Percentiles rank a stretch among this genome's conserved stretches.
Conservation (phyloP, 2,329 filamentous ascomycete species). For the Beauveria bassiana region DNA sequence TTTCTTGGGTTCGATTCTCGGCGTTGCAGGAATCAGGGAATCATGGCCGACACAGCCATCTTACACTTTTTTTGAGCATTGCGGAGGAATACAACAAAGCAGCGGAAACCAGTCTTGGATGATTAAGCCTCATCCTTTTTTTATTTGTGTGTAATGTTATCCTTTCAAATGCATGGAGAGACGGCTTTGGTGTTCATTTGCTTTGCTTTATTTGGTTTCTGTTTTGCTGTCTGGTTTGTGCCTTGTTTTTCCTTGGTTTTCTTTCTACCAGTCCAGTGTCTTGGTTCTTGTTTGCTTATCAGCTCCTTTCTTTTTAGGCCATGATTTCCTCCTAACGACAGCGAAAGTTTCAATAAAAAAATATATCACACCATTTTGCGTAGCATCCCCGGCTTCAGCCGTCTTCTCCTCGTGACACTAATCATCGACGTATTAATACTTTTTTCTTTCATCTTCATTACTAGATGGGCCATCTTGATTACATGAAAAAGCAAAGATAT, state of each 20-base stretch:
- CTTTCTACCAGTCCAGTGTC: not conserved
- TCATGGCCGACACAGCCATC: not conserved
- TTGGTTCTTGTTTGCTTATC: not conserved
- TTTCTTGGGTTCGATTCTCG: not conserved
- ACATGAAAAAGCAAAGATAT: not conserved
- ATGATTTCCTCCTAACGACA: conserved; percentile 1
- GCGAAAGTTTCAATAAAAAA: conserved; percentile 7
- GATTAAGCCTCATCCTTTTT: not conserved
- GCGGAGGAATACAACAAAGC: not conserved
- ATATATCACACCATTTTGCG: conserved; percentile 1
- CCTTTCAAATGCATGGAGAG: not conserved
- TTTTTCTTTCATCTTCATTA: not conserved
- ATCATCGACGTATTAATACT: not conserved
- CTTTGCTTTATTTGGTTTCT: not conserved
- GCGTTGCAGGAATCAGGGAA: not conserved
- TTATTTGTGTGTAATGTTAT: not conserved
- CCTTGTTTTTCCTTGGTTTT: not conserved
- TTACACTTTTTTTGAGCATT: not conserved
- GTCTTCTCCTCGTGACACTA: not conserved
- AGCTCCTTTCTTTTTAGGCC: not conserved
- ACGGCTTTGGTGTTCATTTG: not conserved
- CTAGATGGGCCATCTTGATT: not conserved
- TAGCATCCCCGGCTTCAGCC: not conserved
- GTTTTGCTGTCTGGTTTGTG: not conserved
- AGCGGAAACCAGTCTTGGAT: not conserved